Percentiles rank a stretch among this genome's conserved stretches.
phyloP scores from a whole-genome alignment of 768 basidiomycete species.

The Gyrodon lividus region DNA sequence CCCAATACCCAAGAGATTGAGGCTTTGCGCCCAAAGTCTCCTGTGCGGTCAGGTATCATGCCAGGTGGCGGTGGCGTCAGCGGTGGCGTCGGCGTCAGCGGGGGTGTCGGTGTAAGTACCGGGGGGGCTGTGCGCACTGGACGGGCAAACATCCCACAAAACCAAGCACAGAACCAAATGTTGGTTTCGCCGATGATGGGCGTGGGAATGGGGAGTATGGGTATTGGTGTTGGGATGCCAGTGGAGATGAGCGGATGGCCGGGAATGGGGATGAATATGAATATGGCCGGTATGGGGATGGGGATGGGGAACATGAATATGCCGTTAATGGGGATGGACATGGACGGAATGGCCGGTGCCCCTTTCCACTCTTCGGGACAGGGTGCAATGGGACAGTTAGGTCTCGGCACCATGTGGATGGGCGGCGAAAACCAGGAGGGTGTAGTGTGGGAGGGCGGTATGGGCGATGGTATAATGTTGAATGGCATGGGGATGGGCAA shows the following conservation, averaged over 20 bases:
- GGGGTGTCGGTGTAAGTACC: slow-evolving; percentile 16
- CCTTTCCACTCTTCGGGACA: slow-evolving; percentile 25
- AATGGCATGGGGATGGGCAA: slow-evolving; percentile 37
- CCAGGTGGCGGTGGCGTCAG: slow-evolving; percentile 27
- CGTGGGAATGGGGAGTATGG: slow-evolving; percentile 38
- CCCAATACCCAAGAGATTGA: slow-evolving; percentile 82
- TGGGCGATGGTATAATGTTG: slow-evolving; percentile 46
- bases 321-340: slow-evolving; percentile 42
- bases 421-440: slow-evolving; percentile 31
- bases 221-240: slow-evolving; percentile 38
- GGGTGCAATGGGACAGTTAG: slow-evolving; percentile 23
- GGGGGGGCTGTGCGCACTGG: slow-evolving; percentile 17
- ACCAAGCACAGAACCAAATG: slow-evolving; percentile 27
- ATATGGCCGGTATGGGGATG: slow-evolving; percentile 40
- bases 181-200: slow-evolving; percentile 43
- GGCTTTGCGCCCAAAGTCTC: slow-evolving; percentile 81
- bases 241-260: slow-evolving; percentile 35
- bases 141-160: slow-evolving; percentile 12
- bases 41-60: slow-evolving; percentile 45
- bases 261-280: slow-evolving; percentile 39
- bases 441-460: slow-evolving; percentile 38
- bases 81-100: slow-evolving; percentile 23
- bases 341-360: slow-evolving; percentile 30
- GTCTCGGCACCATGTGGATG: slow-evolving; percentile 35
- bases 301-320: slow-evolving; percentile 39